These are phyloP conservation scores for Pleurotus giganteus DNA, from an alignment of 768 basidiomycete species.

Conservation along the genomic window DNA sequence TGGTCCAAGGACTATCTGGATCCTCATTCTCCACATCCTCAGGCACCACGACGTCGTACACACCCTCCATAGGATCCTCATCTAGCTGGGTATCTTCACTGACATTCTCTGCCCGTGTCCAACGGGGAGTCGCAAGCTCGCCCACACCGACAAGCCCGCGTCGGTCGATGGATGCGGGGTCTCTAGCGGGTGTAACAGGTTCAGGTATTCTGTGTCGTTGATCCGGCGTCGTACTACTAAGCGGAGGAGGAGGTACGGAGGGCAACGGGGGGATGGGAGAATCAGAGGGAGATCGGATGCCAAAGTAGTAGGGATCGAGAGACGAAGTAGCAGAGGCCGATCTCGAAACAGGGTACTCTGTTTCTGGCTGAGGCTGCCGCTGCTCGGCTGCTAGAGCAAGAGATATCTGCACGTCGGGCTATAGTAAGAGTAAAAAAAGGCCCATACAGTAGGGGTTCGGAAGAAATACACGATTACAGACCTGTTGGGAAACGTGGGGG, in stretches of 20 bases:
- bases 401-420: slow-evolving; percentile 50
- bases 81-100: slow-evolving; percentile 31
- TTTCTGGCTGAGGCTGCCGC: slow-evolving; percentile 39
- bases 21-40: slow-evolving; percentile 43
- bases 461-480: slow-evolving; percentile 22
- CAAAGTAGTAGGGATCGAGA: slow-evolving; percentile 88
- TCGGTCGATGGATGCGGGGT: slow-evolving; percentile 82
- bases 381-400: slow-evolving; percentile 31
- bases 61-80: slow-evolving; percentile 28
- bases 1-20: slow-evolving; percentile 86
- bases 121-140: slow-evolving; percentile 94
- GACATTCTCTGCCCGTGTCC: slow-evolving; percentile 57
- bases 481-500: slow-evolving; percentile 29
- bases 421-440: slow-evolving; percentile 19
- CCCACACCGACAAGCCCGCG: slow-evolving; percentile 90
- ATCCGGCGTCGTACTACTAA: slow-evolving; percentile 60
- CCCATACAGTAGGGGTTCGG: slow-evolving; percentile 18
- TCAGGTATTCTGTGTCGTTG: slow-evolving; percentile 44
- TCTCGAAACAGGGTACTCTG: slow-evolving; percentile 52
- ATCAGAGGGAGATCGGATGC: slow-evolving; percentile 63
- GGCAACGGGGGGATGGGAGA: slow-evolving; percentile 59
- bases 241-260: slow-evolving; percentile 40
- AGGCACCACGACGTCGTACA: slow-evolving; percentile 40
- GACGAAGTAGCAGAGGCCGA: slow-evolving; percentile 77
- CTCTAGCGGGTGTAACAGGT: slow-evolving; percentile 70